Conservation (phyloP, 2,329 filamentous ascomycete genomes). For the Mariannaea elegans region DNA sequence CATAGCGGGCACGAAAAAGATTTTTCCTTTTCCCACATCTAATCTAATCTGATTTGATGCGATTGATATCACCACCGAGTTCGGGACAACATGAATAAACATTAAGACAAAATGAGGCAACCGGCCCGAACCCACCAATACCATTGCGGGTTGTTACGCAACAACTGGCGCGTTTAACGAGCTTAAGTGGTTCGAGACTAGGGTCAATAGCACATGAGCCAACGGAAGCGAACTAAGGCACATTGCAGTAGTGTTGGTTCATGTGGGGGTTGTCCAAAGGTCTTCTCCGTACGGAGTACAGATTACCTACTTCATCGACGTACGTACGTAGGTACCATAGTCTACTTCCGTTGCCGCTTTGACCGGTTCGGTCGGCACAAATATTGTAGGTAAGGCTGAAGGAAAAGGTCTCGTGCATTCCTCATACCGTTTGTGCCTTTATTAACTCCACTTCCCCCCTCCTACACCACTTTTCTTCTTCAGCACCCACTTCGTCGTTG, state of each 20-base stretch:
- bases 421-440: too few species aligned
- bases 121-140: constrained; percentile 1
- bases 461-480: too few species aligned
- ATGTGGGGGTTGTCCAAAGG: not conserved
- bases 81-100: not conserved
- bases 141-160: constrained; percentile 14
- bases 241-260: not conserved
- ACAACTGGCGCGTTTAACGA: not conserved
- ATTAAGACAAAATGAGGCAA: not conserved
- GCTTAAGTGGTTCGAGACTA: constrained; percentile 12
- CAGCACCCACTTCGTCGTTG: too few species aligned
- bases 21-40: not conserved
- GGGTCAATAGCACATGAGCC: not conserved
- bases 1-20: too few species aligned
- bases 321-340: too few species aligned
- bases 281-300: too few species aligned
- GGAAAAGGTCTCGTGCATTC: too few species aligned
- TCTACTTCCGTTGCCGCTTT: too few species aligned
- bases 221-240: constrained; percentile 1
- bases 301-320: too few species aligned
- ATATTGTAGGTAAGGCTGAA: too few species aligned
- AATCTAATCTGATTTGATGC: constrained; percentile 32
- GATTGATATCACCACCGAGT: constrained; percentile 6
- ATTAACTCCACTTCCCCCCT: too few species aligned
- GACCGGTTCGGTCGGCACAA: too few species aligned